Percentiles rank a stretch among this genome's conserved stretches.
phyloP scores from a whole-genome alignment of 331 rosid genomes.

The Saraca asoca region DNA sequence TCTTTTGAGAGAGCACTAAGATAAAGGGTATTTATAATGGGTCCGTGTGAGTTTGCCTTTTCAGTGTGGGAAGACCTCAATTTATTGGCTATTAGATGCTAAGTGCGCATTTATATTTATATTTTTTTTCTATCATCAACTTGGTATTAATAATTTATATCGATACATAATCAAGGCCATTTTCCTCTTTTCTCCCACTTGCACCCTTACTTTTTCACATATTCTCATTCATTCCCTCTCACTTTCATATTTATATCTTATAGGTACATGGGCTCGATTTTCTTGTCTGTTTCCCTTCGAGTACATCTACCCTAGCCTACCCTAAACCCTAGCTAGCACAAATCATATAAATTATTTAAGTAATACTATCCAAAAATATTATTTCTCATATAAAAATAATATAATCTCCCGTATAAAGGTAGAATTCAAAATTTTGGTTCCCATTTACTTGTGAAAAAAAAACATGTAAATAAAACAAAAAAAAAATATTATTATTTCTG shows the following conservation, averaged over 20 bases:
- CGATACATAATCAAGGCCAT: constrained; percentile 24
- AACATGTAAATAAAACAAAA: too few relatives aligned
- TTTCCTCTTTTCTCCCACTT: constrained; percentile 40
- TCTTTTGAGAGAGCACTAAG: constrained; percentile 37
- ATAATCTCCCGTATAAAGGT: too few relatives aligned
- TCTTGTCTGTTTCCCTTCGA: not conserved
- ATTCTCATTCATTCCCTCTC: constrained; percentile 38
- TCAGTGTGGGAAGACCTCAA: constrained; percentile 23
- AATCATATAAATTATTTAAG: not conserved
- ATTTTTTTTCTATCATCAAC: constrained; percentile 21
- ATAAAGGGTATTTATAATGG: constrained; percentile 38
- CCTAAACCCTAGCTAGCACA: not conserved
- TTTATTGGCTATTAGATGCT: constrained; percentile 23
- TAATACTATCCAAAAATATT: too few relatives aligned
- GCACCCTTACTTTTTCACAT: constrained; percentile 34
- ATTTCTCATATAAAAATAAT: too few relatives aligned
- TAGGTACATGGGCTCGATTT: constrained; percentile 36
- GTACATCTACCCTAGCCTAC: not conserved
- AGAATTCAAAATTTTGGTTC: too few relatives aligned
- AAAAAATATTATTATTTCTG: too few relatives aligned
- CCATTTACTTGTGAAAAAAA: too few relatives aligned
- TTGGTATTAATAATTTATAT: constrained; percentile 18
- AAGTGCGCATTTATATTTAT: constrained; percentile 31
- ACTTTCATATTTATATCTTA: constrained; percentile 34
- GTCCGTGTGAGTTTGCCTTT: constrained; percentile 32